Conservation (phyloP, 139 green algal genomes). For the Tetraselmis striata region DNA sequence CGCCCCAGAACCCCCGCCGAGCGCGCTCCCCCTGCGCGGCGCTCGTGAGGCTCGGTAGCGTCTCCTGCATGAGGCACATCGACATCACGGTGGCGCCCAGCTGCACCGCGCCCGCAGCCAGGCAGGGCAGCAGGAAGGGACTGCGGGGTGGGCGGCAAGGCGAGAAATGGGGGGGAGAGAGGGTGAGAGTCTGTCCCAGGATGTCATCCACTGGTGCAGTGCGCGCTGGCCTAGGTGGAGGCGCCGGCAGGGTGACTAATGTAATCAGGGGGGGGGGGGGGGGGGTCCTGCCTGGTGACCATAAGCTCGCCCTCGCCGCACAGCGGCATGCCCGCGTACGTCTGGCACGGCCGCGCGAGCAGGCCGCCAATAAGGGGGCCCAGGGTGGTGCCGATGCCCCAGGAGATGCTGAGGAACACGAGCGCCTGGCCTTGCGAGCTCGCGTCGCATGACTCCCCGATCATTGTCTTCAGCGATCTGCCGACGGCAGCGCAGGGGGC, state of each 20-base stretch:
- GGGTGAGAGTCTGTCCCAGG: no score
- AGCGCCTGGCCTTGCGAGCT: constrained; percentile 26
- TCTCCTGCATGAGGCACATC: background rate
- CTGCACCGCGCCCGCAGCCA: background rate
- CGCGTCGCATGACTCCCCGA: constrained; percentile 24
- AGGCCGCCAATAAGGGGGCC: constrained; percentile 34
- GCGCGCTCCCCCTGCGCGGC: no score
- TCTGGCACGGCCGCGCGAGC: constrained; percentile 25
- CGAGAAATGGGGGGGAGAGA: no score
- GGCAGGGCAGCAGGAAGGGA: background rate
- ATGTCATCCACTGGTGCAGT: no score
- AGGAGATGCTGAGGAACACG: constrained; percentile 28
- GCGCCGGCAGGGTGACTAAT: no score
- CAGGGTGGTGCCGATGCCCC: constrained; percentile 38
- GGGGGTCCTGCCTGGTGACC: no score
- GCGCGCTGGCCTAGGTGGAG: no score
- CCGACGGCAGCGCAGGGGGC: no score
- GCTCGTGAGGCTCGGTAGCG: no score
- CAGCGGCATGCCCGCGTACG: constrained; percentile 1
- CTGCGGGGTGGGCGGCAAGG: no score
- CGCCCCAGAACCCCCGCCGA: no score
- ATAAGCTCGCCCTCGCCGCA: constrained; percentile 17
- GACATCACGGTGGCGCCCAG: background rate
- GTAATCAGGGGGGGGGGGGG: no score
- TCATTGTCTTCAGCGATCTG: constrained; percentile 41